phyloP scores from a whole-genome alignment of 2,329 filamentous ascomycete genomes.

The Niveomyces coronatus region DNA sequence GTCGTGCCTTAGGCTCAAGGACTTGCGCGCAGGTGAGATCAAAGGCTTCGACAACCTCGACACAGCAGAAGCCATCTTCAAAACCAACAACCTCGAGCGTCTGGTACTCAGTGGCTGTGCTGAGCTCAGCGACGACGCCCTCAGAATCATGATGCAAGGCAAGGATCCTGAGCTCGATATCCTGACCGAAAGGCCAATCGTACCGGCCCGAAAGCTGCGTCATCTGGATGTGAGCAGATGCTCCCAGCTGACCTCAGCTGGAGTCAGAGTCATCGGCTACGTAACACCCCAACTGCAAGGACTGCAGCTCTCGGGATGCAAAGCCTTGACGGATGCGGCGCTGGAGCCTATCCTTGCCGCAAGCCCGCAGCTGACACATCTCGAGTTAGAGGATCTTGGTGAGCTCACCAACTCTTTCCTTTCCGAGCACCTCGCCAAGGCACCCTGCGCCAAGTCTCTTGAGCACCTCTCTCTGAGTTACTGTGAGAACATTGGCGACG shows the following conservation, averaged over 20 bases:
- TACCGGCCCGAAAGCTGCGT: slow-evolving; percentile 66
- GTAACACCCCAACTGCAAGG: slow-evolving; percentile 73
- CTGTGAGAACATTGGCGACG: slow-evolving; percentile 76
- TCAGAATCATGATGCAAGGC: slow-evolving; percentile 68
- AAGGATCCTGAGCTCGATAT: slow-evolving; percentile 68
- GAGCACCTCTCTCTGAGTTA: slow-evolving; percentile 82
- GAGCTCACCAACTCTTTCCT: slow-evolving; percentile 67
- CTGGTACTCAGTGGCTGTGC: slow-evolving; percentile 71
- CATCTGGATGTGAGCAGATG: slow-evolving; percentile 83
- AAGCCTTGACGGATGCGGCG: slow-evolving; percentile 60
- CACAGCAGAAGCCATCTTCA: slow-evolving; percentile 65
- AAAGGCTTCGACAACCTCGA: slow-evolving; percentile 65
- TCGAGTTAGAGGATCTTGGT: slow-evolving; percentile 81
- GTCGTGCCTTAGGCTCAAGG: slow-evolving; percentile 61
- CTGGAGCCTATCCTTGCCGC: slow-evolving; percentile 65
- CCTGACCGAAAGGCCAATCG: slow-evolving; percentile 64
- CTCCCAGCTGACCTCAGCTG: slow-evolving; percentile 57
- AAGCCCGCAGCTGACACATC: slow-evolving; percentile 66
- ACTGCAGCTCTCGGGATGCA: slow-evolving; percentile 71
- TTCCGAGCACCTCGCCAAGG: slow-evolving; percentile 60
- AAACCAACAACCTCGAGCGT: slow-evolving; percentile 72
- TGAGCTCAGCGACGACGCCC: slow-evolving; percentile 63
- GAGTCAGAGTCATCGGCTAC: slow-evolving; percentile 60
- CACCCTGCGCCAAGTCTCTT: slow-evolving; percentile 61
- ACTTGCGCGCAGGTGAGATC: slow-evolving; percentile 75